phyloP scores from a whole-genome alignment of 495 filamentous ascomycete species.

The Lophium mytilinum region DNA sequence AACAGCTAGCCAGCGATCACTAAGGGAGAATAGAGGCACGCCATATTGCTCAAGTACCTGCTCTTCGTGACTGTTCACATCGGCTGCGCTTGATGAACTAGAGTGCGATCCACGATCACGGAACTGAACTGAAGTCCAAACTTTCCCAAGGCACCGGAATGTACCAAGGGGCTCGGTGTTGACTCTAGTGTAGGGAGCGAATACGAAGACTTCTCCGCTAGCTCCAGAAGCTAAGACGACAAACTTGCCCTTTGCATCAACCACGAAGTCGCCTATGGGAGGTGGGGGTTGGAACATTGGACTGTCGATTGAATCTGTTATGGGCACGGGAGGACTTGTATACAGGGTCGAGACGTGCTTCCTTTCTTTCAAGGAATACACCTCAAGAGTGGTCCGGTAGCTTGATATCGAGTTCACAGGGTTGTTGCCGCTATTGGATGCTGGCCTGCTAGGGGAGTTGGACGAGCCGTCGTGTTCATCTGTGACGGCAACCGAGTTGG shows the following conservation, averaged over 20 bases:
- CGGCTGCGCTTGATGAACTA: conserved; percentile 47
- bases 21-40: conserved; percentile 66
- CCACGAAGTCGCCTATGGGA: conserved; percentile 60
- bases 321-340: conserved; percentile 43
- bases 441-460: conserved; percentile 20
- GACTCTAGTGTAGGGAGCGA: conserved; percentile 29
- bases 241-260: conserved; percentile 59
- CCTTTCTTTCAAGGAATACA: conserved; percentile 69
- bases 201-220: conserved; percentile 82
- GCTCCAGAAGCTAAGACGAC: conserved; percentile 66
- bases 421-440: conserved; percentile 14
- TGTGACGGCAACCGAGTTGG: conserved; percentile 11
- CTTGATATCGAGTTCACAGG: conserved; percentile 39
- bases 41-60: conserved; percentile 36
- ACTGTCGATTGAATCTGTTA: conserved; percentile 43
- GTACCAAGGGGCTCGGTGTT: conserved; percentile 27
- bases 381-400: conserved; percentile 79
- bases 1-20: conserved; percentile 75
- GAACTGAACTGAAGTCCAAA: conserved; percentile 74
- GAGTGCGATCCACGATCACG: conserved; percentile 42
- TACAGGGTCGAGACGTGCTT: conserved; percentile 62
- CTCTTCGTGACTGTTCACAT: conserved; percentile 42
- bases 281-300: conserved; percentile 50
- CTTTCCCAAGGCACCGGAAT: conserved; percentile 67
- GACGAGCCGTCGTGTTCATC: conserved; percentile 11